phyloP scores from a whole-genome alignment of 2,329 filamentous ascomycete genomes.

The Tothia fuscella region DNA sequence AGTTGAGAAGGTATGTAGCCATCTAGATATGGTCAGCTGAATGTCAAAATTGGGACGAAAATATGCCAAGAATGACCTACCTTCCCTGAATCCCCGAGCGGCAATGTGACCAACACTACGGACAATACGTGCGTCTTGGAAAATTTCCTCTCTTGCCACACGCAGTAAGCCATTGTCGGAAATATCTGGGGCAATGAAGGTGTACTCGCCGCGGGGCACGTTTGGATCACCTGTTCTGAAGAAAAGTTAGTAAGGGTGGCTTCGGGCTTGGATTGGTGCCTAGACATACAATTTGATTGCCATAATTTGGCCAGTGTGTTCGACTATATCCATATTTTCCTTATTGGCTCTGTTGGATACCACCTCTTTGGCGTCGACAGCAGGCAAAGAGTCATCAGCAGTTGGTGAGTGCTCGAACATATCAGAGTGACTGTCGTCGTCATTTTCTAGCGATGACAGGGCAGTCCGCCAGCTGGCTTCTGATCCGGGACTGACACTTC shows the following conservation, averaged over 20 bases:
- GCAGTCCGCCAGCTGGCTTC: slow-evolving; percentile 19
- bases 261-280: slow-evolving; percentile 1
- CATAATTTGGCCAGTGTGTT: too few species aligned
- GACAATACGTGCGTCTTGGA: slow-evolving; percentile 64
- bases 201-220: slow-evolving; percentile 73
- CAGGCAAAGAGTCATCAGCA: too few species aligned
- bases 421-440: too few species aligned
- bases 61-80: slow-evolving; percentile 40
- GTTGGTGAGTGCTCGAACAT: too few species aligned
- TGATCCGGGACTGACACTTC: slow-evolving; percentile 19
- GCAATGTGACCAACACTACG: slow-evolving; percentile 69
- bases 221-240: slow-evolving; percentile 91
- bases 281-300: too few species aligned
- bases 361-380: too few species aligned
- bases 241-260: too few species aligned
- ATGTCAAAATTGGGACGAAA: background rate
- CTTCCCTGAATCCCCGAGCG: slow-evolving; percentile 54
- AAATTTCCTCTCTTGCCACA: slow-evolving; percentile 52
- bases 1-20: slow-evolving; percentile 64
- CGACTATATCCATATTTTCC: too few species aligned
- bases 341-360: too few species aligned
- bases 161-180: slow-evolving; percentile 53
- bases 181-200: slow-evolving; percentile 71
- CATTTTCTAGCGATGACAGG: too few species aligned
- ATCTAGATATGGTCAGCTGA: slow-evolving; percentile 37